phyloP scores from a whole-genome alignment of 2,329 filamentous ascomycete genomes.

The Fusarium sp. region DNA sequence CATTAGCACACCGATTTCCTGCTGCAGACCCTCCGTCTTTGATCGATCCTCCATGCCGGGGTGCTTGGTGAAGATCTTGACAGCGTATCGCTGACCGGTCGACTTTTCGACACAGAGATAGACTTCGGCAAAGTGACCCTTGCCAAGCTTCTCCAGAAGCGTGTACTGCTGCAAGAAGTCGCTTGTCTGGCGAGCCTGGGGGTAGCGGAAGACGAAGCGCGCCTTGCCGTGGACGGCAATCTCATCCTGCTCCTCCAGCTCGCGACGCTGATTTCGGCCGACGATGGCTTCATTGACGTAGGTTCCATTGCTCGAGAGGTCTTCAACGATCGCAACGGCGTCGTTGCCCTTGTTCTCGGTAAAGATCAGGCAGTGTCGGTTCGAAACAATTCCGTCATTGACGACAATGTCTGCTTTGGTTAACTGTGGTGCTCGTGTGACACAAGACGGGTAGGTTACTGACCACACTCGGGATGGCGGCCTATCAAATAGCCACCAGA shows the following conservation, averaged over 20 bases:
- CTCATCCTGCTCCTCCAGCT: constrained; percentile 90
- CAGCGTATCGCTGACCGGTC: constrained; percentile 85
- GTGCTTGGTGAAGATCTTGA: constrained; percentile 93
- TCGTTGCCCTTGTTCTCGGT: constrained; percentile 68
- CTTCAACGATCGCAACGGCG: constrained; percentile 83
- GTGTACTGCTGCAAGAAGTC: constrained; percentile 89
- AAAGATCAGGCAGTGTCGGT: constrained; percentile 81
- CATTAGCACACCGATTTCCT: constrained; percentile 97
- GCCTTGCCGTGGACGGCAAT: constrained; percentile 87
- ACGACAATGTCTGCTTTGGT: constrained; percentile 72
- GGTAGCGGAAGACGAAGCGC: constrained; percentile 92
- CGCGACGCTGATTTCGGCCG: constrained; percentile 90
- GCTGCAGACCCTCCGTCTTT: constrained; percentile 87
- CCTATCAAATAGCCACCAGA: constrained; percentile 92
- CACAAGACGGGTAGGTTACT: constrained; percentile 47
- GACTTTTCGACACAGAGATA: constrained; percentile 90
- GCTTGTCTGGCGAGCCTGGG: constrained; percentile 77
- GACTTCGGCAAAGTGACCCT: constrained; percentile 95
- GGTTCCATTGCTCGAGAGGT: constrained; percentile 95
- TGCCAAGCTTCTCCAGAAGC: constrained; percentile 86
- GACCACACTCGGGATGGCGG: constrained; percentile 93
- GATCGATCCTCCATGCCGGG: constrained; percentile 84
- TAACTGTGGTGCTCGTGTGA: not conserved
- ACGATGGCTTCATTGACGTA: constrained; percentile 94
- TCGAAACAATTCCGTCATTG: constrained; percentile 84